A percentile compares a stretch with the other conserved stretches of the same genome.
Conservation (phyloP, 179 eudicot species). For the Corrigiola litoralis region DNA sequence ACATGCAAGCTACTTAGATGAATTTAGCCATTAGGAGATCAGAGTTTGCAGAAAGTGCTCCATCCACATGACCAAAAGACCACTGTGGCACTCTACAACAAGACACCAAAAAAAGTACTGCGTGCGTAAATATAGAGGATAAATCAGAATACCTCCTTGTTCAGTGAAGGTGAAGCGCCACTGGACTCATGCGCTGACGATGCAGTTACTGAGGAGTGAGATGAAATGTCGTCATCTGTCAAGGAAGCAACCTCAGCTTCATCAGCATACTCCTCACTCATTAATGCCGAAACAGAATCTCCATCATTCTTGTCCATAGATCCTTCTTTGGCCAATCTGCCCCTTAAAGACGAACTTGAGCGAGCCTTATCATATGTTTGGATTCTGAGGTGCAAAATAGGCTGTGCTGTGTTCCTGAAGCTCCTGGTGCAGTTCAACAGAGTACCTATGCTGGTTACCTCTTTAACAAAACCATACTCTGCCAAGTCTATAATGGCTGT, state of each 20-base stretch:
- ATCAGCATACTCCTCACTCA: slow-evolving; percentile 78
- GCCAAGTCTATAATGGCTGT: slow-evolving; percentile 79
- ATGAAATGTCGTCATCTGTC: slow-evolving; percentile 75
- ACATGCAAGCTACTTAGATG: neutral
- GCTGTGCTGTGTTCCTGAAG: slow-evolving; percentile 61
- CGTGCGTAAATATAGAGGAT: neutral
- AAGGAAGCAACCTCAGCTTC: slow-evolving; percentile 75
- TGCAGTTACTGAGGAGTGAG: slow-evolving; percentile 64
- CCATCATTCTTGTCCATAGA: slow-evolving; percentile 50
- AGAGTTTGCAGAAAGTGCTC: neutral
- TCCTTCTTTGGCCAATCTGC: slow-evolving; percentile 42
- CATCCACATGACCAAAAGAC: neutral
- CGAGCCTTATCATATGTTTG: slow-evolving; percentile 56
- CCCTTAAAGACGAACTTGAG: slow-evolving; percentile 44
- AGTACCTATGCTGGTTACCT: slow-evolving; percentile 33
- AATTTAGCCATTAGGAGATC: neutral
- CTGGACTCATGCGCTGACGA: slow-evolving; percentile 47
- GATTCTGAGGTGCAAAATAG: slow-evolving; percentile 56
- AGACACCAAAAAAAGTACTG: neutral
- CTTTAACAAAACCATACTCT: slow-evolving; percentile 67
- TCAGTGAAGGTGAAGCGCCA: slow-evolving; percentile 40
- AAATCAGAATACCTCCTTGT: slow-evolving; percentile 43
- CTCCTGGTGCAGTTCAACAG: slow-evolving; percentile 71
- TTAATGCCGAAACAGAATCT: slow-evolving; percentile 62
- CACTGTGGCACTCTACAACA: neutral